Evolutionary conservation across 73 alveolate species (phyloP).

Genomic region (Uronychia setigera): DNA sequence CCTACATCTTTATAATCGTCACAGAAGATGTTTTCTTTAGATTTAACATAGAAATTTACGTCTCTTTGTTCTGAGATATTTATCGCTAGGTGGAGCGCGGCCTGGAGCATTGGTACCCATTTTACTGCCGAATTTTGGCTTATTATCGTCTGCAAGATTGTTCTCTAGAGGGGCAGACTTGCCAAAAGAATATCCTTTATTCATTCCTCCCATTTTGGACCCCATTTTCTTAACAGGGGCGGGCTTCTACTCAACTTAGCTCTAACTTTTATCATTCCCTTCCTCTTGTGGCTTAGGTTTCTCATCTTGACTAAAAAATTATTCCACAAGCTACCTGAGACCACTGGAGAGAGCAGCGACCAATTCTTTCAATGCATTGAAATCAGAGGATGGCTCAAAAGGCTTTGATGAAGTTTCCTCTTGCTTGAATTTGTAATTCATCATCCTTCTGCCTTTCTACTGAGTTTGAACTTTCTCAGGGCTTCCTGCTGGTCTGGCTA

Average conservation of each 20-base stretch:
- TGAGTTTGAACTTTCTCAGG: too few relatives aligned
- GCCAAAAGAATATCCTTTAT: background rate
- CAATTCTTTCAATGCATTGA: too few relatives aligned
- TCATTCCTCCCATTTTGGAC: too few relatives aligned
- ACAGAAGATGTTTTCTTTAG: slow-evolving; percentile 11
- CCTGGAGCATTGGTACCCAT: background rate
- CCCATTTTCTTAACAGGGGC: background rate
- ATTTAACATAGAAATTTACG: background rate
- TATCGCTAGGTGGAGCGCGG: slow-evolving; percentile 11
- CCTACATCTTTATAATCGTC: slow-evolving; percentile 27
- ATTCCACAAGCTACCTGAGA: background rate
- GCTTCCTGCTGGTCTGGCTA: too few relatives aligned
- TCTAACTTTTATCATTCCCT: too few relatives aligned
- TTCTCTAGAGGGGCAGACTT: background rate
- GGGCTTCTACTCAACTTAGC: background rate
- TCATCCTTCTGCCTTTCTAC: too few relatives aligned
- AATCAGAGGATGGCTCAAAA: too few relatives aligned
- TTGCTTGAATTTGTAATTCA: too few relatives aligned
- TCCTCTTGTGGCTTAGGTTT: background rate
- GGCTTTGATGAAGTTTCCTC: too few relatives aligned
- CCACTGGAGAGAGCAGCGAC: too few relatives aligned
- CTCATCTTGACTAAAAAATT: background rate
- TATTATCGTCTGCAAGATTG: slow-evolving; percentile 6
- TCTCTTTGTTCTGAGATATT: slow-evolving; percentile 35
- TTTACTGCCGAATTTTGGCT: background rate